phyloP scores from a whole-genome alignment of 2,329 filamentous ascomycete genomes.

The Colletotrichum spaethianum region DNA sequence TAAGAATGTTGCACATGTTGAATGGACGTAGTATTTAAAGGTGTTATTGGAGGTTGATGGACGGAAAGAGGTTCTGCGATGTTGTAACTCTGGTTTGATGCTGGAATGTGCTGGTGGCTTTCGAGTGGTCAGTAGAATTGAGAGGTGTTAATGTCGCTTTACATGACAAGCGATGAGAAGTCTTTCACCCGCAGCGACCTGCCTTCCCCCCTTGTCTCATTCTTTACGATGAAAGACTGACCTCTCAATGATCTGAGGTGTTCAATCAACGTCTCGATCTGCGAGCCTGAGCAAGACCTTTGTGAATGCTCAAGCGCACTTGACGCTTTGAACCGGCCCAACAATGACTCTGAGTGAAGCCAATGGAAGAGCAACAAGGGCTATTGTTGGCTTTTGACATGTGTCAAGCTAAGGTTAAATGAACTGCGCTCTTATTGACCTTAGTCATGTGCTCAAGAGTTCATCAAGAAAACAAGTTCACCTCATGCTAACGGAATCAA shows the following conservation, averaged over 20 bases:
- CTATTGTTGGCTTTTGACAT: not conserved
- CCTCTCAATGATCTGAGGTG: too few species aligned
- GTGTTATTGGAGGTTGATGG: not conserved
- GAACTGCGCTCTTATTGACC: too few species aligned
- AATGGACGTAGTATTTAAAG: not conserved
- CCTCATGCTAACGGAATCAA: too few species aligned
- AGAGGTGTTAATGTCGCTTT: not conserved
- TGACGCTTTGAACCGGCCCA: not conserved
- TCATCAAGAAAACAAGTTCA: too few species aligned
- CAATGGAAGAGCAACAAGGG: not conserved
- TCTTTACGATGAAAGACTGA: not conserved
- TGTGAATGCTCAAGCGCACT: not conserved
- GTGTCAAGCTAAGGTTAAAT: too few species aligned
- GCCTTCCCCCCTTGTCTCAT: not conserved
- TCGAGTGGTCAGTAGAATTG: too few species aligned
- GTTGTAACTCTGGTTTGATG: not conserved
- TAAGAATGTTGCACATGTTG: slow-evolving; percentile 1
- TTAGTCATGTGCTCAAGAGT: too few species aligned
- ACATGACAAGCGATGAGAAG: too few species aligned
- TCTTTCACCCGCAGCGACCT: not conserved
- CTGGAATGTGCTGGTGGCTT: too few species aligned
- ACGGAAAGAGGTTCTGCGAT: not conserved
- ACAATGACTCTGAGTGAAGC: not conserved
- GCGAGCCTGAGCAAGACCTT: not conserved
- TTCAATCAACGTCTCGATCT: too few species aligned